phyloP scores from a whole-genome alignment of 768 basidiomycete species.

The Auricularia sp. region DNA sequence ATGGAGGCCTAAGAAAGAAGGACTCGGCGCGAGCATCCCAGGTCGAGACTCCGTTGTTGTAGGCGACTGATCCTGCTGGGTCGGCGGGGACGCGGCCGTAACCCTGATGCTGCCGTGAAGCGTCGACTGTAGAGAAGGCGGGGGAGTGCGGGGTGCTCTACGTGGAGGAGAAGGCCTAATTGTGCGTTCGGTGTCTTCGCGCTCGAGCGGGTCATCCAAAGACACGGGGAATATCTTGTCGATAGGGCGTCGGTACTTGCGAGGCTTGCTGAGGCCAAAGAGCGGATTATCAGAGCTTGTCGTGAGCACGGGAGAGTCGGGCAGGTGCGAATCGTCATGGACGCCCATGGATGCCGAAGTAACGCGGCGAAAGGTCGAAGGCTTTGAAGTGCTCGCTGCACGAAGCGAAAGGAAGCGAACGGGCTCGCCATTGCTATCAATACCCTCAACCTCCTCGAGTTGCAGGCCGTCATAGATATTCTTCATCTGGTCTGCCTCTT shows the following conservation, averaged over 20 bases:
- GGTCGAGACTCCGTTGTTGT: not conserved
- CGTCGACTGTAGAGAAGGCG: not conserved
- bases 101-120: not conserved
- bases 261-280: not conserved
- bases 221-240: not conserved
- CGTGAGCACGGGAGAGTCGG: slow-evolving; percentile 1
- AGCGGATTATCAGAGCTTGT: not conserved
- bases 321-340: not conserved
- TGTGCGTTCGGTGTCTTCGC: not conserved
- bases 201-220: not conserved
- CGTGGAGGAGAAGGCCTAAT: not conserved
- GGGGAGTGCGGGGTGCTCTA: not conserved
- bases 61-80: not conserved
- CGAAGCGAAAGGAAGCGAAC: not conserved
- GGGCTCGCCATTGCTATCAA: slow-evolving; percentile 22
- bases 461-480: slow-evolving; percentile 58
- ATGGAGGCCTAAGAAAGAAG: not conserved
- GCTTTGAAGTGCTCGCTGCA: not conserved
- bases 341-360: not conserved
- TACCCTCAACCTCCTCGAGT: slow-evolving; percentile 28
- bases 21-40: not conserved
- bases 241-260: not conserved
- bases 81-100: not conserved
- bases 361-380: not conserved
- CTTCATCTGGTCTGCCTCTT: slow-evolving; percentile 60